phyloP scores from a whole-genome alignment of 2,329 filamentous ascomycete genomes.

The Leptographium wingfieldii region DNA sequence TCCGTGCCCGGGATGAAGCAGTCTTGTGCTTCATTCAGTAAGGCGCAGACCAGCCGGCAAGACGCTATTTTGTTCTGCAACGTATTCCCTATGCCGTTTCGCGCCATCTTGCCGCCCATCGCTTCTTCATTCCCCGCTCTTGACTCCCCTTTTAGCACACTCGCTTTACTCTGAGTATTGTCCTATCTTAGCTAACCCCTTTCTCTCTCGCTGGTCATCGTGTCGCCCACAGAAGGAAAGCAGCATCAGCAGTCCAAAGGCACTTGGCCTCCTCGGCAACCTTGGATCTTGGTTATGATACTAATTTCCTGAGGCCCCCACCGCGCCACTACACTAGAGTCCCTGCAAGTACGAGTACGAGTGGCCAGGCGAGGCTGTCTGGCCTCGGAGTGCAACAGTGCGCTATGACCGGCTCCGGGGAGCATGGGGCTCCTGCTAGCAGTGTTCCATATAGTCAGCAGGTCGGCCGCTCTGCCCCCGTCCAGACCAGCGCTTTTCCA shows the following conservation, averaged over 20 bases:
- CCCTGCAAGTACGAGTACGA: background rate
- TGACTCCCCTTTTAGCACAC: background rate
- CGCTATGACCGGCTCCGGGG: background rate
- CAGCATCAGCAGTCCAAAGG: background rate
- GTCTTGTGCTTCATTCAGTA: background rate
- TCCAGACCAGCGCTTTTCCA: conserved; percentile 1
- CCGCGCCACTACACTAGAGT: conserved; percentile 6
- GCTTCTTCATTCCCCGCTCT: background rate
- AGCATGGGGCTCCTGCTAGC: background rate
- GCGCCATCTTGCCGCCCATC: background rate
- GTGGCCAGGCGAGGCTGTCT: conserved; percentile 7
- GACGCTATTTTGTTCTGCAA: background rate
- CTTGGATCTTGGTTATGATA: background rate
- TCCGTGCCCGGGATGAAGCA: background rate
- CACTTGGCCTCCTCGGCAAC: background rate
- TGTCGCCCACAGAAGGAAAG: background rate
- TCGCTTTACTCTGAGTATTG: background rate
- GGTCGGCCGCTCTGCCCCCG: background rate
- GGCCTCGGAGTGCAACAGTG: background rate
- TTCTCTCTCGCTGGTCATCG: too few relatives aligned
- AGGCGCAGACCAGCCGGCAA: background rate
- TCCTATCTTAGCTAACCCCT: background rate
- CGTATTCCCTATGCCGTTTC: background rate
- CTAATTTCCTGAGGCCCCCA: conserved; percentile 9
- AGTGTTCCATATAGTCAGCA: background rate